Conservation (phyloP, 495 filamentous ascomycete species). For the Penicillium longicatenatum region DNA sequence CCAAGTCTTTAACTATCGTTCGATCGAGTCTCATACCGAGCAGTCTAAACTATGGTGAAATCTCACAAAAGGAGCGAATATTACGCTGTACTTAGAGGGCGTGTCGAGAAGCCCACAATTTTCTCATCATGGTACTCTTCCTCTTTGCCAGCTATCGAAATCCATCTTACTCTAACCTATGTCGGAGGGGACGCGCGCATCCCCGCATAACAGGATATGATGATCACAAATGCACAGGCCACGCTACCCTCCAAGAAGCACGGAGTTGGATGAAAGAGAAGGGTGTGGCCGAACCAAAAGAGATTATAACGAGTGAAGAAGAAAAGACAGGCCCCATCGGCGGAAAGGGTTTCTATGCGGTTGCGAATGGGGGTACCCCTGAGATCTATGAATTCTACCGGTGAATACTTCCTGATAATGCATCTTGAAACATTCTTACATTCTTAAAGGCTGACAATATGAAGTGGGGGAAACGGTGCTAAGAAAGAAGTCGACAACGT, state of each 20-base stretch:
- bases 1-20: too few species aligned
- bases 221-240: neutral
- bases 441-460: neutral
- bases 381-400: neutral
- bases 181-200: constrained; percentile 4
- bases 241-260: neutral
- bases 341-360: constrained; percentile 3
- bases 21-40: too few species aligned
- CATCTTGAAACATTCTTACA: neutral
- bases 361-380: constrained; percentile 2
- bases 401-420: neutral
- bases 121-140: constrained; percentile 3
- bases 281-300: neutral
- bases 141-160: neutral
- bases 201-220: constrained; percentile 2
- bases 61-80: neutral
- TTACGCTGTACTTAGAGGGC: neutral
- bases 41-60: too few species aligned
- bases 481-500: neutral
- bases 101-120: constrained; percentile 1
- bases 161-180: neutral
- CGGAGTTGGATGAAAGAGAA: neutral
- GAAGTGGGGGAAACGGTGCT: neutral
- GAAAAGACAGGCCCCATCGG: neutral
- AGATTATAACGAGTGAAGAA: neutral